phyloP scores from a whole-genome alignment of 345 rosid species.

The Lepidium sativum region DNA sequence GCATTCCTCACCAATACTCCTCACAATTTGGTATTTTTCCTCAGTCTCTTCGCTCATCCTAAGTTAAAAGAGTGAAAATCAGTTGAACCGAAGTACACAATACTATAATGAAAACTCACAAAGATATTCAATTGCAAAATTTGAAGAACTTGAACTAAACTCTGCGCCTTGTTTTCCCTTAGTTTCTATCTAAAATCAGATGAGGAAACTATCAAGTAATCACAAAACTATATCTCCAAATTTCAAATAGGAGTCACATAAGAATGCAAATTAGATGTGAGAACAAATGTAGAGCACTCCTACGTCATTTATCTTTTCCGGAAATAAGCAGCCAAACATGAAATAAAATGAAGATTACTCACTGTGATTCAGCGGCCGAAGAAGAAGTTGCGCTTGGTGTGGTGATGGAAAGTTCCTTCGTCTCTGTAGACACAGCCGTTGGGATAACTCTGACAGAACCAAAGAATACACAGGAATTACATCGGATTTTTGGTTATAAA shows the following conservation, averaged over 20 bases:
- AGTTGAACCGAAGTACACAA: not conserved
- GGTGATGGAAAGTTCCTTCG: not conserved
- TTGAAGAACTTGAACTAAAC: not conserved
- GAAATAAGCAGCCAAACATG: not conserved
- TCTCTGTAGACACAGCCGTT: not conserved
- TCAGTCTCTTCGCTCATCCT: slow-evolving; percentile 61
- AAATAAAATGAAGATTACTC: not conserved
- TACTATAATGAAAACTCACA: not conserved
- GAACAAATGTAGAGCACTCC: not conserved
- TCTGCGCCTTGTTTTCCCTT: not conserved
- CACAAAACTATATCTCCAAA: not conserved
- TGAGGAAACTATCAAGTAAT: not conserved
- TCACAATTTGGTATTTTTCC: slow-evolving; percentile 53
- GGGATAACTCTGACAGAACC: not conserved
- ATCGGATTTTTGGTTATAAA: not conserved
- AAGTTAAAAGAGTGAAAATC: not conserved
- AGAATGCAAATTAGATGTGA: not conserved
- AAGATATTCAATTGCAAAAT: not conserved
- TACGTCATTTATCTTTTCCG: not conserved
- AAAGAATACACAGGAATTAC: not conserved
- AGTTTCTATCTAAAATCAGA: not conserved
- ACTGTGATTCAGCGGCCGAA: slow-evolving; percentile 21
- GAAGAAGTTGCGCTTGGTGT: slow-evolving; percentile 14
- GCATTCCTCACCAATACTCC: slow-evolving; percentile 82
- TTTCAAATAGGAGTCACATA: not conserved